Evolutionary conservation across 352 stramenopile genomes (phyloP), one percentile per base, ranked within the genome.

Genomic region (Phytophthora capsici): DNA sequence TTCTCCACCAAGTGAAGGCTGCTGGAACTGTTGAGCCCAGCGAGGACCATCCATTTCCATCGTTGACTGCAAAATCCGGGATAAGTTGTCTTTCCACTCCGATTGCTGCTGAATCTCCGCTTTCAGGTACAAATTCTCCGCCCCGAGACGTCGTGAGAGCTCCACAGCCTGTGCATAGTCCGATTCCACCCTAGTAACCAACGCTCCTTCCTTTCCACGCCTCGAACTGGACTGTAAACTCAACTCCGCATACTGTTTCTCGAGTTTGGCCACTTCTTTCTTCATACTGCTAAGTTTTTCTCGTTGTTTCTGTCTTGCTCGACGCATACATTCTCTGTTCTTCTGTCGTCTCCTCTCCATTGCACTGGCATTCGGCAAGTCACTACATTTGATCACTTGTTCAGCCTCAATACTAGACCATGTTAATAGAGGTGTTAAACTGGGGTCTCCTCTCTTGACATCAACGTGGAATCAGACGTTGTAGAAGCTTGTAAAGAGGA

Each of bases 261-360:
- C 73, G 4, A 84, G 76, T n/a, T 49, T 49, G 19, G 57, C 46
- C 44, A 84, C 67, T 5, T 55, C 72, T 7, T 9, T 34, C 37
- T 72, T 77, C 75, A 84, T 78, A 2, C 20, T 22, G 4, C 67
- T 49, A 8, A 80, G 50, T 37, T 80, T 60, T 14, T 78, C 63
- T 16, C 61, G 40, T 50, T 84, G 69, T n/a, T 57, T 56, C 41
- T 82, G 75, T 25, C 75, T 66, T 16, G 75, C 72, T 36, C 57
- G 34, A 6, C 73, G 72, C 75, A 84, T 84, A 22, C 66, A 82
- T 17, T 81, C 75, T 23, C 73, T 44, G 49, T 84, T 84, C 57
- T 80, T 77, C 55, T 71, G 63, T 2, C 75, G 47, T 1, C 75
- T 66, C 25, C 63, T 34, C n/a, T 79, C 66, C 43, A 84, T 57